These are phyloP conservation scores for Elsinoe perseae DNA, from an alignment of 2,329 filamentous ascomycete genomes.

Conservation along the genomic window DNA sequence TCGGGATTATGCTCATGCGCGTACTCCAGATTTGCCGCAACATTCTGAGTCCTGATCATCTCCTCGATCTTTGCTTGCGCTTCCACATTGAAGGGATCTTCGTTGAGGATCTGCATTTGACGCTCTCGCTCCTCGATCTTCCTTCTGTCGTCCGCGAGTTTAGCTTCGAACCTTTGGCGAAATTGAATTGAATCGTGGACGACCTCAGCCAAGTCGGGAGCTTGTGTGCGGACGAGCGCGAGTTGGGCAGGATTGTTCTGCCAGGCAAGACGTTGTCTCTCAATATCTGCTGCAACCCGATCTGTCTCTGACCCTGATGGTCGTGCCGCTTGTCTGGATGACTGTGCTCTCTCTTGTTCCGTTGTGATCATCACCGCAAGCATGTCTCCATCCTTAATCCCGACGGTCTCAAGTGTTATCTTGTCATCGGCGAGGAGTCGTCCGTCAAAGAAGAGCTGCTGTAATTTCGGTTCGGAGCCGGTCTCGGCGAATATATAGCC, in stretches of 20 bases:
- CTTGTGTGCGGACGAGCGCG: slow-evolving; percentile 60
- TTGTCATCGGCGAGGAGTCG: slow-evolving; percentile 66
- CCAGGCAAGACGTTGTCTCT: slow-evolving; percentile 74
- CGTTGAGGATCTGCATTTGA: slow-evolving; percentile 76
- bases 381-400: slow-evolving; percentile 85
- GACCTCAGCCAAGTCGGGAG: slow-evolving; percentile 68
- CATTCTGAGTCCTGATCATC: slow-evolving; percentile 88
- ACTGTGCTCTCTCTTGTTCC: slow-evolving; percentile 33
- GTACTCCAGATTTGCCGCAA: slow-evolving; percentile 92
- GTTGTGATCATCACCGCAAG: slow-evolving; percentile 71
- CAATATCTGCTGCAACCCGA: slow-evolving; percentile 48
- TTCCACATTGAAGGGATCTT: slow-evolving; percentile 89
- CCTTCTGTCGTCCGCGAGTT: slow-evolving; percentile 62
- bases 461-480: slow-evolving; percentile 59
- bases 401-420: slow-evolving; percentile 73
- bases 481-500: slow-evolving; percentile 81
- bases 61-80: slow-evolving; percentile 90
- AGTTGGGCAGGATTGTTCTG: slow-evolving; percentile 69
- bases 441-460: slow-evolving; percentile 88
- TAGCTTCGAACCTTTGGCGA: slow-evolving; percentile 60
- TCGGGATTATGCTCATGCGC: slow-evolving; percentile 97
- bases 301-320: slow-evolving; percentile 24
- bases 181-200: slow-evolving; percentile 72
- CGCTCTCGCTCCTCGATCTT: slow-evolving; percentile 70
- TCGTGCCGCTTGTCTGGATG: slow-evolving; percentile 33